phyloP scores from a whole-genome alignment of 1,284 basidiomycete species.

The Cutaneotrichosporon dermatis region DNA sequence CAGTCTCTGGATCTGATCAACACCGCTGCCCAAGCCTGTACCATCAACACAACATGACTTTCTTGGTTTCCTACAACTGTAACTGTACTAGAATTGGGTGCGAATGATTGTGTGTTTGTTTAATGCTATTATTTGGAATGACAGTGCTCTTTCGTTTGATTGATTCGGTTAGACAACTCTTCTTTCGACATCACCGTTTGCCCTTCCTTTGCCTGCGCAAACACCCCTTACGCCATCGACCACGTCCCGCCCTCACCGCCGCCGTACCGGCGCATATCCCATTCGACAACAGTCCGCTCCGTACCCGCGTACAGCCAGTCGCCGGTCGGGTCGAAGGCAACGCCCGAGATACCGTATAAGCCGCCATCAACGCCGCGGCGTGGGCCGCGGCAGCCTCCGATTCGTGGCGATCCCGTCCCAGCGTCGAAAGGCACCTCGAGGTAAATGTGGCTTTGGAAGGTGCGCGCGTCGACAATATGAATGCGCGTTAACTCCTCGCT shows the following conservation, averaged over 20 bases:
- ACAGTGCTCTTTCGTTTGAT: background rate
- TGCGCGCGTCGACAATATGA: slow-evolving; percentile 48
- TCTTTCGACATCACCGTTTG: too few species aligned
- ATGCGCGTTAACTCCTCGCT: slow-evolving; percentile 43
- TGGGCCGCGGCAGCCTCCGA: background rate
- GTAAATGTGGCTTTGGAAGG: slow-evolving; percentile 46
- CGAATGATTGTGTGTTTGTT: background rate
- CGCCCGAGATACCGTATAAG: slow-evolving; percentile 42
- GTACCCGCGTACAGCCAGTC: slow-evolving; percentile 48
- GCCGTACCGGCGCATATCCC: slow-evolving; percentile 40
- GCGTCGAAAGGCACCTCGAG: slow-evolving; percentile 36
- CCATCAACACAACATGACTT: background rate
- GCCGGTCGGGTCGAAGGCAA: slow-evolving; percentile 46
- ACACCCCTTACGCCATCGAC: slow-evolving; percentile 42
- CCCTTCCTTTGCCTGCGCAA: too few species aligned
- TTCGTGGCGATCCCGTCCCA: background rate
- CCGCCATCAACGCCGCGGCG: slow-evolving; percentile 30
- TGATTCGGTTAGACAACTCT: too few species aligned
- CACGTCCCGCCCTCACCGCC: slow-evolving; percentile 37
- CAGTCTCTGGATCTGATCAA: too few species aligned
- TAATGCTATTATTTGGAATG: background rate
- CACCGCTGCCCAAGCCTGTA: too few species aligned
- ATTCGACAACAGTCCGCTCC: slow-evolving; percentile 47
- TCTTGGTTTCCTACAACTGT: background rate
- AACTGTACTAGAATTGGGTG: background rate